A percentile compares a stretch with the other conserved stretches of the same genome.
Evolutionary conservation across 306 rosid genomes (phyloP).

Genomic region (Begonia fuchsioides): DNA sequence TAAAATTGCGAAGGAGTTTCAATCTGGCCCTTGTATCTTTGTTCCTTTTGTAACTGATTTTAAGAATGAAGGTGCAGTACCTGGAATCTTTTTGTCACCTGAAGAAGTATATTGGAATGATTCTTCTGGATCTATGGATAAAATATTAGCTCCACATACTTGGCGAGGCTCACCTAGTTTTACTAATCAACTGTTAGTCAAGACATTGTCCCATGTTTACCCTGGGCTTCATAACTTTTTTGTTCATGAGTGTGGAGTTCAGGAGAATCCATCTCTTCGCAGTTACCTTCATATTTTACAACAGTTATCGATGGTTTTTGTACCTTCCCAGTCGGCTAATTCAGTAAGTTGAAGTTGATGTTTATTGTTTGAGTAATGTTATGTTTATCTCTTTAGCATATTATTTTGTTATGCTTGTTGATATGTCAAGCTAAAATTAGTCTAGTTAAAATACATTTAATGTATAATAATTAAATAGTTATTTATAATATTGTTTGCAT

Average conservation of each 20-base stretch:
- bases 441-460: too few species aligned
- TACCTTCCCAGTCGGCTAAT: constrained; percentile 67
- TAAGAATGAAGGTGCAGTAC: constrained; percentile 35
- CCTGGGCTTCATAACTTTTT: constrained; percentile 71
- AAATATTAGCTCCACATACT: constrained; percentile 25
- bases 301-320: constrained; percentile 50
- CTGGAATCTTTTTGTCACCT: constrained; percentile 52
- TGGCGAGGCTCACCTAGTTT: constrained; percentile 16
- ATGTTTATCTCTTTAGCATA: too few species aligned
- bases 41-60: constrained; percentile 39
- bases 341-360: constrained; percentile 34
- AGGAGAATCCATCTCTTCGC: constrained; percentile 52
- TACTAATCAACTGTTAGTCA: constrained; percentile 27
- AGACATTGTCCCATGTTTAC: constrained; percentile 44
- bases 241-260: constrained; percentile 49
- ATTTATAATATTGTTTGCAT: too few species aligned
- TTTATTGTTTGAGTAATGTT: too few species aligned
- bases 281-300: constrained; percentile 64
- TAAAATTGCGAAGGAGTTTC: constrained; percentile 38
- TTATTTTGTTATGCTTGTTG: too few species aligned
- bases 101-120: constrained; percentile 68
- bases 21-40: constrained; percentile 62
- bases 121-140: constrained; percentile 46
- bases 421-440: too few species aligned
- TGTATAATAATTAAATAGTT: too few species aligned